Evolutionary conservation across 2,329 filamentous ascomycete genomes (phyloP), one percentile per base, ranked within the genome.

Genomic region (Monilinia laxa): DNA sequence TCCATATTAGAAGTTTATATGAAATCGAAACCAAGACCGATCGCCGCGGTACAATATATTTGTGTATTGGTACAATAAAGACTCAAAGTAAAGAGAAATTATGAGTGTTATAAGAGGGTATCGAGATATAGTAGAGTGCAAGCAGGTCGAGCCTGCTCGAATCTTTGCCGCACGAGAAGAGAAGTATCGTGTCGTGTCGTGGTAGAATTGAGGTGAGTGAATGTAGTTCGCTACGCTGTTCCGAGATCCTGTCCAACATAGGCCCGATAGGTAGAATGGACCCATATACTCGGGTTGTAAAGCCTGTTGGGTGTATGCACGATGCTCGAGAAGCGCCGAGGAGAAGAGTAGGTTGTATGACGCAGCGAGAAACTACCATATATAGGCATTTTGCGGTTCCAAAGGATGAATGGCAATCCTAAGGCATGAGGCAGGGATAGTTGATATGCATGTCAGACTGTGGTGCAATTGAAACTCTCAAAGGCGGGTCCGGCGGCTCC

Each of bases 111-210:
- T 38, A 58, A 54, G 20, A 63, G 60, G 60, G 51, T 63, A 63
- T 63, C 38, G 60, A 63, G 60, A 63, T 40, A 62, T 10, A 31
- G 28, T 20, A 53, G 35, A 35, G 20, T 28, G 42, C 49, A 55
- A 42, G 51, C 60, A 55, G 31, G 23, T 60, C 52, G 60, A 63
- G 60, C 60, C 49, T n/a, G 60, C 60, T 63, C 49, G 49, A 55
- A 55, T 63, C 49, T 63, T 49, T n/a, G 60, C 35, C 14, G n/a
- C 23, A 49, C 51, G 23, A 40, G 60, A 63, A 63, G 51, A n/a
- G 45, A 60, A 51, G 47, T 25, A 4, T 42, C 31, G 31, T 23
- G 20, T 42, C 31, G 31, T 23, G 20, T 59, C n/a, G 47, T 51
- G n/a, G 47, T 51, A 51, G 20, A 10, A 51, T 51, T n/a, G 11